A percentile compares a stretch with the other conserved stretches of the same genome.
These are phyloP conservation scores for Lasiosphaeris hirsuta DNA, from an alignment of 495 filamentous ascomycete species.

Conservation along the genomic window DNA sequence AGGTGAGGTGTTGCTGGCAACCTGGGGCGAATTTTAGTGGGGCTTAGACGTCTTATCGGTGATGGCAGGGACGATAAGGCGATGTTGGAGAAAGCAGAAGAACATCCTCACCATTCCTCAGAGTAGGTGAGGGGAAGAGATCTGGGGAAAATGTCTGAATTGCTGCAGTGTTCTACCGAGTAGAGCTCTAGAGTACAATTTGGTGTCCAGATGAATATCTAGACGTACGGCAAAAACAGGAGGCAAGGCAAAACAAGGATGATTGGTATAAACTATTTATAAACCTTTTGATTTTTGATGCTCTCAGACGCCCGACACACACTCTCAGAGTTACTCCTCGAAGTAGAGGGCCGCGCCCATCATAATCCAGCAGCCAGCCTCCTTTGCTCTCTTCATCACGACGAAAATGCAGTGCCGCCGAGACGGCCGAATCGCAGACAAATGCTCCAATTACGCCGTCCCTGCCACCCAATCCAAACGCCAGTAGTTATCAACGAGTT, in stretches of 20 bases:
- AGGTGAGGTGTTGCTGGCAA: not conserved
- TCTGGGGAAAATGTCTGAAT: not conserved
- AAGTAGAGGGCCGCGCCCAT: slow-evolving; percentile 1
- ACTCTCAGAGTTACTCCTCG: not conserved
- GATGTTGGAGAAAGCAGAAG: too few species aligned
- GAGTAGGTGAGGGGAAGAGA: not conserved
- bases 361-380: not conserved
- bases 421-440: slow-evolving; percentile 21
- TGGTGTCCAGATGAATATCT: not conserved
- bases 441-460: slow-evolving; percentile 27
- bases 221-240: not conserved
- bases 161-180: not conserved
- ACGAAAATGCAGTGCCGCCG: slow-evolving; percentile 20
- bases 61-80: not conserved
- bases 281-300: not conserved
- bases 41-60: slow-evolving; percentile 8
- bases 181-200: not conserved
- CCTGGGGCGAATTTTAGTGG: slow-evolving; percentile 21
- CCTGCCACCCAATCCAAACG: slow-evolving; percentile 31
- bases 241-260: too few species aligned
- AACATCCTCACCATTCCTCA: too few species aligned
- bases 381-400: slow-evolving; percentile 18
- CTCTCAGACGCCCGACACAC: slow-evolving; percentile 1
- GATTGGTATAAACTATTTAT: too few species aligned
- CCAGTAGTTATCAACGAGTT: slow-evolving; percentile 27